A percentile compares a stretch with the other conserved stretches of the same genome.
These are phyloP conservation scores for Trichomonas vaginalis DNA, from an alignment of 208 protist genomes.

Conservation along the genomic window DNA sequence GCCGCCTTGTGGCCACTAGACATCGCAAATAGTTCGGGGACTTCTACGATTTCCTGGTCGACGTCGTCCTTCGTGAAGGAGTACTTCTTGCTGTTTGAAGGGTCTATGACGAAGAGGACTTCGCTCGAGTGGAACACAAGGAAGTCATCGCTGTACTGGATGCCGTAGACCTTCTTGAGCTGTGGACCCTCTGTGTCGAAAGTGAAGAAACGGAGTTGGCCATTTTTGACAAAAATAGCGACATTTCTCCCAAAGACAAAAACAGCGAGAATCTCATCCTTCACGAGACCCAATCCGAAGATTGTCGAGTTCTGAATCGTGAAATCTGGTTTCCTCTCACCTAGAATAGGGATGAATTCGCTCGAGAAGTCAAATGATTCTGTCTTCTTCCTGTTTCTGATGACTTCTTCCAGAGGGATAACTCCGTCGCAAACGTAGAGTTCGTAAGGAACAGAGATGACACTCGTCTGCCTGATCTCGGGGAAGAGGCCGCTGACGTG, in stretches of 20 bases:
- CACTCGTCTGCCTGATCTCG: not conserved
- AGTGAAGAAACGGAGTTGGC: not conserved
- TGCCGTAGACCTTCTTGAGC: not conserved
- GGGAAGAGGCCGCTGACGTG: not conserved
- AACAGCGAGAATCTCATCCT: not conserved
- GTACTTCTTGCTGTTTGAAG: not conserved
- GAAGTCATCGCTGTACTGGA: not conserved
- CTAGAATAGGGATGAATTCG: not conserved
- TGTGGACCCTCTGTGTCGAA: not conserved
- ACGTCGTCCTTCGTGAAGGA: not conserved
- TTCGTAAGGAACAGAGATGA: not conserved
- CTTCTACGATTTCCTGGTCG: not conserved
- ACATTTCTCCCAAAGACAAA: not conserved
- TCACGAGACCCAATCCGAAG: not conserved
- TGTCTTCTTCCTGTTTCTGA: not conserved
- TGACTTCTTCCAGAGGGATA: not conserved
- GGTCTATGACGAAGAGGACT: not conserved
- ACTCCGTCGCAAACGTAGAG: not conserved
- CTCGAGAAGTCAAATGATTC: not conserved
- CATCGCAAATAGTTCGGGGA: not conserved
- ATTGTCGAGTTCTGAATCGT: not conserved
- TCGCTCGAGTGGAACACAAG: not conserved
- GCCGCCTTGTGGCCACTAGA: not conserved
- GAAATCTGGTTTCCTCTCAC: not conserved
- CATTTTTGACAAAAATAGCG: not conserved